Evolutionary conservation across 352 stramenopile genomes (phyloP).

Genomic region (Pythium oligandrum): DNA sequence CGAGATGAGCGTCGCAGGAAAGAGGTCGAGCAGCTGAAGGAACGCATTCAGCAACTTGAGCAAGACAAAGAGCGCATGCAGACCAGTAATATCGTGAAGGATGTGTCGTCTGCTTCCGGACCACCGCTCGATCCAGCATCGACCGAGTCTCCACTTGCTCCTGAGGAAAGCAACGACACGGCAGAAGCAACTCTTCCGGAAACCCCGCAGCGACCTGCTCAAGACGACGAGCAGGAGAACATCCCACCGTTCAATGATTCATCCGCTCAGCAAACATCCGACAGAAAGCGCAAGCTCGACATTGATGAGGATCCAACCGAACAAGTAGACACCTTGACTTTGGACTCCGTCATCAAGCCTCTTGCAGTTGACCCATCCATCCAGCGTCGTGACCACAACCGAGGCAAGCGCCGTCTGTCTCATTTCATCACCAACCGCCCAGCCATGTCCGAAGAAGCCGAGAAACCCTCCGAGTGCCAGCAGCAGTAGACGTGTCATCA

Average conservation of each 20-base stretch:
- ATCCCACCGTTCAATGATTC: slow-evolving; percentile 8
- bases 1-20: slow-evolving; percentile 44
- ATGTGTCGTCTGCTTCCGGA: not conserved
- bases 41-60: slow-evolving; percentile 15
- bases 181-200: too few species aligned
- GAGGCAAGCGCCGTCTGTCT: slow-evolving; percentile 22
- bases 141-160: too few species aligned
- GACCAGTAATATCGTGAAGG: not conserved
- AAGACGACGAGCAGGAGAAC: slow-evolving; percentile 16
- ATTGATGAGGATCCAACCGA: too few species aligned
- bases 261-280: too few species aligned
- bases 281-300: slow-evolving; percentile 14
- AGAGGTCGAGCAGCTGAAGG: slow-evolving; percentile 19
- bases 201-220: not conserved
- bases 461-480: slow-evolving; percentile 38
- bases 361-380: not conserved
- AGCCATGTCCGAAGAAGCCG: slow-evolving; percentile 4
- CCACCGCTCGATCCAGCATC: too few species aligned
- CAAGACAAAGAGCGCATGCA: slow-evolving; percentile 3
- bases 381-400: too few species aligned
- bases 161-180: too few species aligned
- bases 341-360: not conserved
- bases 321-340: too few species aligned
- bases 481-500: slow-evolving; percentile 27
- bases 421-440: slow-evolving; percentile 30